Evolutionary conservation across 2,329 filamentous ascomycete genomes (phyloP), one percentile per base, ranked within the genome.

Genomic region (Penicillium corylophilum): DNA sequence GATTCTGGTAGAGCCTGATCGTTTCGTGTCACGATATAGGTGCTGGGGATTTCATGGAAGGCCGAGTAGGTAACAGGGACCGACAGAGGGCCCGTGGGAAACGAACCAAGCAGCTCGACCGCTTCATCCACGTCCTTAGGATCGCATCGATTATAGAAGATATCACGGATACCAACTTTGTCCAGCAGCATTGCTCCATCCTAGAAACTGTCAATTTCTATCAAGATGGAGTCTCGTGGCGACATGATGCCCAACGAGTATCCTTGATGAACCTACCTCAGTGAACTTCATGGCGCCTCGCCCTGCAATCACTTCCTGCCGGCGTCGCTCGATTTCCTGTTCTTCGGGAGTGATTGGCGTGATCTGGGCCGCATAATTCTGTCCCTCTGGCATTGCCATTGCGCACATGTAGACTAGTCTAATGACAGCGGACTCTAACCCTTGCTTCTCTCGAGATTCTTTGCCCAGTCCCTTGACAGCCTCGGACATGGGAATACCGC

Each of bases 401-500:
- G 63, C 63, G 20, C 53, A 62, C 64, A 69, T 67, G 23, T 66
- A 67, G 3, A 68, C 38, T 28, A 68, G 46, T n/a, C 56, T 48
- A 13, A 60, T 13, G 2, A 68, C 57, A 5, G 59, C 58, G 0
- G 49, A 44, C 22, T 59, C 24, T 3, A 55, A 39, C 1, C 61
- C 62, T 40, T 63, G 47, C 8, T 54, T 50, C 5, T 54, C 50
- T n/a, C 64, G 51, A 3, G 45, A 54, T 10, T 54, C 42, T 47
- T 63, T 64, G 6, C 65, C 64, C 10, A 69, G 48, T 5, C 64
- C 66, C 28, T 68, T 66, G 15, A 62, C 63, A 9, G 55, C 63
- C 36, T 69, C 66, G 7, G 63, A 64, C 60, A 67, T 61, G 7
- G 64, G 52, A 7, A 71, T 46, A 1, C 68, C 68, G 3, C 68